Evolutionary conservation across 176 grass and related monocot species (phyloP), one percentile per base, ranked within the genome.

Genomic region (Phoenix roebelenii): DNA sequence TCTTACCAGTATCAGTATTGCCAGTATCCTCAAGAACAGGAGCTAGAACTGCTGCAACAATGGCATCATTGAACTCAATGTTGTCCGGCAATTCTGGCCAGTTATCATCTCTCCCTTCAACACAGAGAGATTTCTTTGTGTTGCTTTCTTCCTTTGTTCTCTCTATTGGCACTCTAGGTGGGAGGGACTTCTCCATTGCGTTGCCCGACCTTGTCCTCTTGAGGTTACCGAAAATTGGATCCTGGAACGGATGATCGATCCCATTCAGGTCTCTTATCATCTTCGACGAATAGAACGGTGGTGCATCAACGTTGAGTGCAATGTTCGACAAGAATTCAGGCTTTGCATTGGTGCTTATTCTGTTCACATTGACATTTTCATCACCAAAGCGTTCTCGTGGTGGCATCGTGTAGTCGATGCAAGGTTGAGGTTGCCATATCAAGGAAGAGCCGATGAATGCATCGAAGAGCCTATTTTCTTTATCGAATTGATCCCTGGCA

Each of bases 381-480:
- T 91, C 74, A 16, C 72, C 76, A 68, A 97, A 88, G 5, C 23
- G 76, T 14, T 68, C 70, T 16, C 30, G 24, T 10, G 48, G 1
- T 18, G 77, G 58, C 7, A 71, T 64, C 1, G 67, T 18, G 72
- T 88, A 80, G 32, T 98, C 93, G 2, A 77, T 53, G 78, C 93
- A 92, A 15, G 87, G 87, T 57, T 98, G 81, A 4, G 93, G 93
- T 65, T 98, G 93, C 93, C 93, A 98, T 70, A 98, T 98, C 22
- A 84, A 87, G 10, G 83, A 78, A 1, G 89, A 98, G 0, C 74
- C 84, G 14, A 84, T 69, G 5, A 92, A 83, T 4, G 84, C 72
- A 65, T 97, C 87, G 59, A 98, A 98, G 61, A 82, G 84, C 93
- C 93, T 92, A 52, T 58, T 88, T 23, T 20, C 20, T 20, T 79